phyloP scores from a whole-genome alignment of 495 filamentous ascomycete species.

The Penicillium atrosanguineum region DNA sequence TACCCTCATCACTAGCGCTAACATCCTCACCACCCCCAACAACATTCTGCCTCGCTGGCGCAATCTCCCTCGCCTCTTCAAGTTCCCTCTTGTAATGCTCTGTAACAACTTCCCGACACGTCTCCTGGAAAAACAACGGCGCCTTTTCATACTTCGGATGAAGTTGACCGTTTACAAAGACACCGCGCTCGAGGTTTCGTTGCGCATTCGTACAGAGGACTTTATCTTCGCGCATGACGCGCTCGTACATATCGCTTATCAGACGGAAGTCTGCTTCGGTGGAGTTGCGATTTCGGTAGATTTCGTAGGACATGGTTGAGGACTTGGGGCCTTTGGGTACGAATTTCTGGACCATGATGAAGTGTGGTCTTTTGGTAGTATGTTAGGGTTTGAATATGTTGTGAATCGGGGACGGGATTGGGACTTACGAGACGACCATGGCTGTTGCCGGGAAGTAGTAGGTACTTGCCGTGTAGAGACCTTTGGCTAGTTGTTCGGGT shows the following conservation, averaged over 20 bases:
- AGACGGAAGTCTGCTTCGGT: slow-evolving; percentile 39
- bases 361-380: slow-evolving; percentile 33
- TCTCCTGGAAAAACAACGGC: slow-evolving; percentile 46
- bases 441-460: slow-evolving; percentile 47
- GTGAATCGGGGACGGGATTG: no score
- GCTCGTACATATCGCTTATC: slow-evolving; percentile 43
- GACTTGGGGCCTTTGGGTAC: slow-evolving; percentile 36
- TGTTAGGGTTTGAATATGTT: background rate
- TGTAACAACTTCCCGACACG: slow-evolving; percentile 39
- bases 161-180: slow-evolving; percentile 50
- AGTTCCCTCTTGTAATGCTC: slow-evolving; percentile 42
- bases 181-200: slow-evolving; percentile 45
- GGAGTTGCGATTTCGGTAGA: slow-evolving; percentile 45
- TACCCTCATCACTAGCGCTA: slow-evolving; percentile 28
- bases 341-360: slow-evolving; percentile 50
- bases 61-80: slow-evolving; percentile 34
- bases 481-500: slow-evolving; percentile 34
- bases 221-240: slow-evolving; percentile 47
- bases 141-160: slow-evolving; percentile 50
- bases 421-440: slow-evolving; percentile 47
- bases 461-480: slow-evolving; percentile 37
- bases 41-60: slow-evolving; percentile 40
- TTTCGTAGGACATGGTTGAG: slow-evolving; percentile 45
- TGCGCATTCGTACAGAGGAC: slow-evolving; percentile 44
- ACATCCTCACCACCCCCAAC: slow-evolving; percentile 16